Evolutionary conservation across 805 yeast genomes (phyloP).

Genomic region (Yamadazyma endophytica): DNA sequence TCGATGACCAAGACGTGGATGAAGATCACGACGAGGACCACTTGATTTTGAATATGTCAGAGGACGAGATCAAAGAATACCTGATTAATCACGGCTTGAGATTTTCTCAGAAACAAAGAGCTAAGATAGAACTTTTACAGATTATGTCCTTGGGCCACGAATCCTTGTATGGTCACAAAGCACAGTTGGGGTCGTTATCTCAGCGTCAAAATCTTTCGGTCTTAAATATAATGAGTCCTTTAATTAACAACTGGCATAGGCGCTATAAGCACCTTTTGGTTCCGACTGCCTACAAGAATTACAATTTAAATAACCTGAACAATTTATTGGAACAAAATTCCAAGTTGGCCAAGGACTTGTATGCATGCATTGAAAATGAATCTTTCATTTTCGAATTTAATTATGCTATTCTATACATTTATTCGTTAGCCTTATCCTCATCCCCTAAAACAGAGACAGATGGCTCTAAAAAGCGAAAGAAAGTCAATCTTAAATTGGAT

Average conservation of each 20-base stretch:
- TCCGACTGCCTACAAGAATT: slow-evolving; percentile 40
- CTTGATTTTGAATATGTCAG: slow-evolving; percentile 26
- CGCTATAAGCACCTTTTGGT: slow-evolving; percentile 54
- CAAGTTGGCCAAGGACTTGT: slow-evolving; percentile 35
- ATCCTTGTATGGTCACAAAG: slow-evolving; percentile 67
- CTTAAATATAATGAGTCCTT: slow-evolving; percentile 68
- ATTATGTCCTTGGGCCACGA: slow-evolving; percentile 82
- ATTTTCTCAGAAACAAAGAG: slow-evolving; percentile 63
- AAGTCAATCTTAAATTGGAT: slow-evolving; percentile 47
- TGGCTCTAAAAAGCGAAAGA: slow-evolving; percentile 11
- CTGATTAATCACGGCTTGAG: slow-evolving; percentile 31
- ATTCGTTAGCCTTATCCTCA: slow-evolving; percentile 69
- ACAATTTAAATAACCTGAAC: slow-evolving; percentile 18
- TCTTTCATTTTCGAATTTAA: slow-evolving; percentile 76
- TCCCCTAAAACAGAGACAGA: slow-evolving; percentile 19
- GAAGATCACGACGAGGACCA: slow-evolving; percentile 19
- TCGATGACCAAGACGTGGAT: slow-evolving; percentile 41
- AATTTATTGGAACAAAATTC: slow-evolving; percentile 23
- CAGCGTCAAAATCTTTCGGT: slow-evolving; percentile 68
- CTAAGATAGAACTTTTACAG: slow-evolving; percentile 74
- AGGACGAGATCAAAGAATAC: slow-evolving; percentile 25
- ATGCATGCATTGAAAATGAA: slow-evolving; percentile 54
- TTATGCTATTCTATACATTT: slow-evolving; percentile 79
- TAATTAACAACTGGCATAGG: slow-evolving; percentile 73
- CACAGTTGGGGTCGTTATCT: slow-evolving; percentile 46